A percentile compares a stretch with the other conserved stretches of the same genome.
Evolutionary conservation across 306 rosid genomes (phyloP).

Genomic region (Casuarina glauca): DNA sequence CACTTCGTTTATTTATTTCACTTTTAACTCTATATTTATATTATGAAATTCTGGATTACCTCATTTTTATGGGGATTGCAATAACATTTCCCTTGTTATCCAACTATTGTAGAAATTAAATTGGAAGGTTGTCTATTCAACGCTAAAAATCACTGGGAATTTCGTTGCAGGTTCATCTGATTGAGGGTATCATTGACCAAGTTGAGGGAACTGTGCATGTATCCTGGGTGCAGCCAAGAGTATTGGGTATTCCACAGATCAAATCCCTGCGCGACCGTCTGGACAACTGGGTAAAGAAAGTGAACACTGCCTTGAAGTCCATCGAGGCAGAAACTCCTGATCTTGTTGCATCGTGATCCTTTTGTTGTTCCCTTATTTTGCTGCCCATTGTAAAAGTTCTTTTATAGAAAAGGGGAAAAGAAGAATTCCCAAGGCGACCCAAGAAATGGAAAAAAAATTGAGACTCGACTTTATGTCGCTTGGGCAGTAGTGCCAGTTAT

Average conservation of each 20-base stretch:
- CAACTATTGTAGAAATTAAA: background rate
- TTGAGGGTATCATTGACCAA: slow-evolving; percentile 96
- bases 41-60: background rate
- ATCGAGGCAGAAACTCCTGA: slow-evolving; percentile 99
- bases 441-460: background rate
- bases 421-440: slow-evolving; percentile 40
- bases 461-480: slow-evolving; percentile 33
- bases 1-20: background rate
- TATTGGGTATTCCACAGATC: slow-evolving; percentile 85
- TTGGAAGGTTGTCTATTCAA: slow-evolving; percentile 4
- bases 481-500: slow-evolving; percentile 46
- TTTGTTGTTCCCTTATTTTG: slow-evolving; percentile 10
- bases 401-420: slow-evolving; percentile 28
- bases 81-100: background rate
- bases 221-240: slow-evolving; percentile 99
- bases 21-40: background rate
- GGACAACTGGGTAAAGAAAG: slow-evolving; percentile 84
- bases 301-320: slow-evolving; percentile 77
- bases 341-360: slow-evolving; percentile 72
- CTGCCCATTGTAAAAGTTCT: slow-evolving; percentile 55
- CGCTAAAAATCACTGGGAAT: background rate
- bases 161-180: slow-evolving; percentile 83
- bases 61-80: background rate
- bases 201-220: slow-evolving; percentile 93
- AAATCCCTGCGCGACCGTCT: slow-evolving; percentile 82